phyloP scores from a whole-genome alignment of 2,329 filamentous ascomycete species.

The Xylaria polymorpha region DNA sequence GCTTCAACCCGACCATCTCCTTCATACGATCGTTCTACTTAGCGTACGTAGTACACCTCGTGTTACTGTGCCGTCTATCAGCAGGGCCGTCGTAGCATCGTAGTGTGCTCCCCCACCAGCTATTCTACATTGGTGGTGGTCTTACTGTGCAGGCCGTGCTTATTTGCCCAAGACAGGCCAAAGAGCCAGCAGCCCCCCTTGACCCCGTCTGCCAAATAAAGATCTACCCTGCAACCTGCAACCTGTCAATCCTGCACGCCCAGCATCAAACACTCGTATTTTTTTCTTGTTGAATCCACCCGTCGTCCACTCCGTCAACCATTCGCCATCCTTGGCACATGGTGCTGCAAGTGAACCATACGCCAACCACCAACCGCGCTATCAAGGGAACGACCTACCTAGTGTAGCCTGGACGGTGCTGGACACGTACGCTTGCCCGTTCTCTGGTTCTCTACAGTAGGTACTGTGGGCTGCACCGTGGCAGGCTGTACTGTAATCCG shows the following conservation, averaged over 20 bases:
- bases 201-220: constrained; percentile 32
- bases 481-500: not conserved
- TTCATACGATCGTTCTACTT: not conserved
- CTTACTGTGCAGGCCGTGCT: constrained; percentile 18
- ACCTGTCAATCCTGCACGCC: constrained; percentile 29
- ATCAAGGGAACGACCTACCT: not conserved
- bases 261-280: constrained; percentile 31
- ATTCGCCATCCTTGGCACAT: constrained; percentile 27
- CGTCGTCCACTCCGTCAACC: constrained; percentile 11
- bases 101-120: not conserved
- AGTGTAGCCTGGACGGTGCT: not conserved
- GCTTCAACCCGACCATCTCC: not conserved
- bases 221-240: constrained; percentile 23
- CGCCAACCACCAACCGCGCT: not conserved
- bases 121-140: constrained; percentile 11
- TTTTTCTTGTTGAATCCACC: constrained; percentile 24
- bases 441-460: not conserved
- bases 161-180: constrained; percentile 2
- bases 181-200: not conserved
- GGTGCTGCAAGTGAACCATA: constrained; percentile 7
- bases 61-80: constrained; percentile 15
- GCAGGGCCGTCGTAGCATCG: not conserved
- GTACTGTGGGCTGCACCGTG: not conserved
- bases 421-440: constrained; percentile 8
- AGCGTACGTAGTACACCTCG: not conserved